Evolutionary conservation across 2,329 filamentous ascomycete genomes (phyloP), one percentile per base, ranked within the genome.

Genomic region (Xylaria multiplex): DNA sequence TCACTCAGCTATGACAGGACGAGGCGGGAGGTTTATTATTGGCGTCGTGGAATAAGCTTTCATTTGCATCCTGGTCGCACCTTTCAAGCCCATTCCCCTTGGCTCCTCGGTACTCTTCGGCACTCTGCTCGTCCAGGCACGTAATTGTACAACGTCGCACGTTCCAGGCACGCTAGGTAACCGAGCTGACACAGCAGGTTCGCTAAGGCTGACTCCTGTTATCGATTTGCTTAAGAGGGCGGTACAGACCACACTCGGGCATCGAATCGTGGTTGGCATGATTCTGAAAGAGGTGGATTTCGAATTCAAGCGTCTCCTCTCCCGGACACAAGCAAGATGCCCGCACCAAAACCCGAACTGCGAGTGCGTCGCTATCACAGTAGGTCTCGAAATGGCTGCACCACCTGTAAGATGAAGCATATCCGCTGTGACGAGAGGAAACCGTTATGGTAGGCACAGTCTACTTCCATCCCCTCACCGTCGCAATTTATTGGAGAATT

Each of bases 341-440:
- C 70, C 54, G 65, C 70, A 52, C 70, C 70, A n/a, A 72, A 70
- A 32, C 70, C 70, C 27, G 70, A 70, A 40, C 57, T 71, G 40
- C 69, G 70, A 62, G 66, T 69, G 46, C 69, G 70, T 62, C 70
- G 70, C 59, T 72, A 72, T 64, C 71, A 73, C 54, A 70, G 68
- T 60, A 65, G 71, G 59, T 73, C 71, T n/a, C 71, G 71, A 27
- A 72, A 72, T 66, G 71, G 71, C 35, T 73, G 71, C 56, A 67
- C 67, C 43, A 72, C 70, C 32, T 73, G 71, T 58, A 73, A 73
- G 64, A 66, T 62, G 59, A 73, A 73, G 64, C 71, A 72, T 62
- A 66, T 73, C 57, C 69, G 71, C 53, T 73, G 71, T 65, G 71
- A 73, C 59, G 71, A 73, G 57, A 70, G 69, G 60, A 72, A 70